Base-by-base conservation (phyloP, 768 basidiomycete species). In the Lentinula sp. region DNA sequence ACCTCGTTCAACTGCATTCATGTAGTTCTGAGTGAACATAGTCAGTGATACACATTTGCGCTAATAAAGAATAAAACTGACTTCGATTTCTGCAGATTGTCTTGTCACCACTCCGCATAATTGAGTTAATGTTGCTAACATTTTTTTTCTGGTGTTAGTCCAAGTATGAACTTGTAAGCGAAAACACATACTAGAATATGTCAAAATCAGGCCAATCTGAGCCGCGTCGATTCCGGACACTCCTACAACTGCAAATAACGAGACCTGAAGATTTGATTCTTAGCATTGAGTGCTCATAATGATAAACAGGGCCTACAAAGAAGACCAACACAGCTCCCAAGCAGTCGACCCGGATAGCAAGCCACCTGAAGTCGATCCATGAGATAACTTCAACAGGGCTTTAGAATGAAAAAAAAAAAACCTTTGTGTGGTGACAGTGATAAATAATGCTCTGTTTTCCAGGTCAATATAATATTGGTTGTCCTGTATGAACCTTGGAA, bases 381-480 rank as follows among this genome's bases (percentile, higher is more conserved):
- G 21, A 34, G 15, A 53, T n/a, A 23, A 31, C 2, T 51, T 13
- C 11, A 13, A 7, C 13, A 18, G 16, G n/a, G n/a, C 8, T 18
- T 51, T 51, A 1, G 51, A 45, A n/a, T 7, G 2, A 18, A 35
- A 39, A 39, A 23, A 32, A 57, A 7, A 61, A 13, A 68, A 83
- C 75, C 87, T 78, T 71, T 91, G 88, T 64, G 88, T 88, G 4
- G 85, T 82, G 37, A 85, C 79, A 0, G 84, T 85, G 31, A 90
- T 70, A 62, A 82, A 81, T 50, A 88, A 77, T 0, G 89, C 88
- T 32, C 91, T 78, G 65, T 90, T 84, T 71, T 93, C 88, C 10
- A 89, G 76, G 68, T 92, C 89, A 59, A 89, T 82, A 67, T 82
- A 84, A 49, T 80, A 78, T 64, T 82, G 76, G 67, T 91, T 91